Evolutionary conservation across 2,329 filamentous ascomycete species (phyloP).

Genomic region (Tolypocladium ophioglossoides): DNA sequence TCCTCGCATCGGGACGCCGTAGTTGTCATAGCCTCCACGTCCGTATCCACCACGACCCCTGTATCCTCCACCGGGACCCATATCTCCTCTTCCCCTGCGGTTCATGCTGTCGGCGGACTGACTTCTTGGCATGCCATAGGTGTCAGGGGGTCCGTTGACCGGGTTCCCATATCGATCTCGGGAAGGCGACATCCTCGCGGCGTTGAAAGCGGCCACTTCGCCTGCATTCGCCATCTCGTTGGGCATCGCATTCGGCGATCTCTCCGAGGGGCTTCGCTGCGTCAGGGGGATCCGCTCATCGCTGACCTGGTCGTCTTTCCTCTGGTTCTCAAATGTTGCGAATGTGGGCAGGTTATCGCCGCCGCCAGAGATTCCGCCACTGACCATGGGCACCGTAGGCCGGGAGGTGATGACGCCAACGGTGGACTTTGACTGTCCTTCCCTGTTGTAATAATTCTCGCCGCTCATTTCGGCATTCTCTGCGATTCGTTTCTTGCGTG

Average conservation of each 20-base stretch:
- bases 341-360: conserved; percentile 42
- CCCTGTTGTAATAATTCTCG: conserved; percentile 75
- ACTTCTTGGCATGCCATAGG: conserved; percentile 35
- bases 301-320: conserved; percentile 48
- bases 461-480: conserved; percentile 97
- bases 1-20: conserved; percentile 29
- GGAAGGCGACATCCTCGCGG: conserved; percentile 28
- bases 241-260: conserved; percentile 35
- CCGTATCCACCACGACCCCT: conserved; percentile 35
- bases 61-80: conserved; percentile 27
- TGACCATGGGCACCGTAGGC: conserved; percentile 47
- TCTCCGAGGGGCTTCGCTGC: conserved; percentile 48
- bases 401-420: conserved; percentile 31
- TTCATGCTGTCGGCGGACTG: conserved; percentile 37
- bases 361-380: conserved; percentile 39
- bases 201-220: conserved; percentile 22
- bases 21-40: conserved; percentile 38
- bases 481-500: conserved; percentile 81
- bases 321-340: conserved; percentile 58
- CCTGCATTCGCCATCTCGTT: conserved; percentile 26
- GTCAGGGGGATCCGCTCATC: conserved; percentile 67
- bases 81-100: conserved; percentile 42
- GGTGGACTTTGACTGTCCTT: conserved; percentile 42
- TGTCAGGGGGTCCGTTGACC: conserved; percentile 30
- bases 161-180: conserved; percentile 58